Evolutionary conservation across 2,329 filamentous ascomycete species (phyloP), one percentile per base, ranked within the genome.

Genomic region (Aureobasidium melanogenum): DNA sequence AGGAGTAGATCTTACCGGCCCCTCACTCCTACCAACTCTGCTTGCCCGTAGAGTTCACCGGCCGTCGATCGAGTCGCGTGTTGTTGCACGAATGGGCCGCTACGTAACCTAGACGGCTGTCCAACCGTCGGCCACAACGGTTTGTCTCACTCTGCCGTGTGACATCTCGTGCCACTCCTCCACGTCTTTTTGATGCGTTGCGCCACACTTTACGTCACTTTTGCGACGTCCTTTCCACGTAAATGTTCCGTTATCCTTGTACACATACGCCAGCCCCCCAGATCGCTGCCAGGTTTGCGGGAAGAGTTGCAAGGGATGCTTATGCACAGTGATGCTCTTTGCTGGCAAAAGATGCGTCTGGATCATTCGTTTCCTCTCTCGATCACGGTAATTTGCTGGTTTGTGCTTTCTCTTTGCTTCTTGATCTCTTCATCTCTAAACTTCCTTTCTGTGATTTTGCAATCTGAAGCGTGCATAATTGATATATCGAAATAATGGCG

Each of bases 401-500:
- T 44, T 34, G 38, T 56, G 38, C 39, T 34, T 41, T 56, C 22
- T 26, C 38, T 30, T n/a, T 56, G 28, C n/a, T 38, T 39, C 10
- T 19, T 26, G 28, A 22, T 38, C 26, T 26, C 43, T 14, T 24
- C 39, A 46, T 34, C n/a, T 36, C 24, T 19, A 19, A 22, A 19
- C 8, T 12, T 24, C 7, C 15, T 5, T 15, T 30, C 22, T 47
- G 15, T 34, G 5, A 12, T 32, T 14, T 19, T 19, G 9, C 4
- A 19, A 32, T 9, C 15, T 22, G n/a, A 41, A 38, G 5, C 10
- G 2, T 47, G 41, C 7, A 15, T 36, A 2, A 36, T 15, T 36
- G 32, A 36, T 36, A 22, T 14, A 57, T 47, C 17, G 7, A 15
- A 38, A 57, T 30, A 38, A 66, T 58, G 55, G 66, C 68, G 64